These are phyloP conservation scores for Alternaria ventricosa DNA, from an alignment of 2,329 filamentous ascomycete species.

Conservation along the genomic window DNA sequence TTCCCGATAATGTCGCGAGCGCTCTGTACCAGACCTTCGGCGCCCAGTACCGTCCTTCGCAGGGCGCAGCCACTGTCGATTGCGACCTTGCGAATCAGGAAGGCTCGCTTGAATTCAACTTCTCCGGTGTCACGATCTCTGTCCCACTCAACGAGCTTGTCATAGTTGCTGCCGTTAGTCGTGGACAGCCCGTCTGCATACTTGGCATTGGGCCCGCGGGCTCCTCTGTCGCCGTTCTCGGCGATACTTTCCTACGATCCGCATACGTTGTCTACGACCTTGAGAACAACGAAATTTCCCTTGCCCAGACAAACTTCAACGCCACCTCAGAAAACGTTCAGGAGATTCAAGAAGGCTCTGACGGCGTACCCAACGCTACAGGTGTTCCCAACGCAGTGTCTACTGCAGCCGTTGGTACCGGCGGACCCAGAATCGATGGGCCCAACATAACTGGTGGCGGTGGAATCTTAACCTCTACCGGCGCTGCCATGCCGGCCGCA, in stretches of 20 bases:
- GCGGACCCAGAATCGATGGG: constrained; percentile 53
- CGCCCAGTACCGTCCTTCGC: constrained; percentile 50
- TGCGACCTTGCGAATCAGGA: constrained; percentile 59
- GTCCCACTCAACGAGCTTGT: constrained; percentile 64
- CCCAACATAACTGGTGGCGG: constrained; percentile 26
- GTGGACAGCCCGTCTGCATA: constrained; percentile 54
- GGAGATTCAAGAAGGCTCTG: constrained; percentile 60
- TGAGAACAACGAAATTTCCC: constrained; percentile 64
- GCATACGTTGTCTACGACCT: constrained; percentile 70
- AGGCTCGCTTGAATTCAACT: constrained; percentile 63
- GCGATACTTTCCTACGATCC: constrained; percentile 68
- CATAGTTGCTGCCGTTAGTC: constrained; percentile 55
- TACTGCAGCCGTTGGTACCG: constrained; percentile 51
- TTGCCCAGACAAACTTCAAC: constrained; percentile 68
- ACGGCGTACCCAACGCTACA: constrained; percentile 61
- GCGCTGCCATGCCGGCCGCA: constrained; percentile 29
- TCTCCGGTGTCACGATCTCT: constrained; percentile 61
- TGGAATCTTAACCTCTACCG: constrained; percentile 3
- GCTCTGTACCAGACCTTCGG: constrained; percentile 51
- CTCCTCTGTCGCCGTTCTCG: constrained; percentile 58
- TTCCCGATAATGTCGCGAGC: constrained; percentile 66
- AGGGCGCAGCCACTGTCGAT: constrained; percentile 59
- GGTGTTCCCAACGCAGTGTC: constrained; percentile 60
- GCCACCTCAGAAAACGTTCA: constrained; percentile 56
- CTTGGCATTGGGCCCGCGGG: constrained; percentile 59